Evolutionary conservation across 2,329 filamentous ascomycete genomes (phyloP).

Genomic region (Diaporthe destruens): DNA sequence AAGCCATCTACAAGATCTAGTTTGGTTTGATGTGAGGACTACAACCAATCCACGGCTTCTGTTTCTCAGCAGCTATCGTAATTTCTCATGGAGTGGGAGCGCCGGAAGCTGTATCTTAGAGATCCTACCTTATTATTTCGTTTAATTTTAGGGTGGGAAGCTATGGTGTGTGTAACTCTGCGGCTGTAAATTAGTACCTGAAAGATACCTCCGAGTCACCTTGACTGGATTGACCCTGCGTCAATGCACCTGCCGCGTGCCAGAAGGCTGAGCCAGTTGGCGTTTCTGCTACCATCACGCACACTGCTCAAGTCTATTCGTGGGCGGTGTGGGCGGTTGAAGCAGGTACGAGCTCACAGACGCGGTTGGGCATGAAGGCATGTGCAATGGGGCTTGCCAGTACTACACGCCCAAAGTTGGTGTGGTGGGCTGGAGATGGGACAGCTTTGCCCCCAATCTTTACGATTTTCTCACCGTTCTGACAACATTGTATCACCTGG

Average conservation of each 20-base stretch:
- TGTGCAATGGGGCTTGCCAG: constrained; percentile 1
- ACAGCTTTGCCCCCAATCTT: constrained; percentile 1
- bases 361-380: constrained; percentile 20
- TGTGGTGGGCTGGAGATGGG: constrained; percentile 6
- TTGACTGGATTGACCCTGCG: constrained; percentile 4
- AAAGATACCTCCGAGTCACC: not conserved
- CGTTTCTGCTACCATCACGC: constrained; percentile 21
- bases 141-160: too few species aligned
- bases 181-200: not conserved
- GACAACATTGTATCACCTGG: constrained; percentile 30
- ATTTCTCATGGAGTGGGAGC: not conserved
- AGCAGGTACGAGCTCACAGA: constrained; percentile 12
- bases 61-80: not conserved
- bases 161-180: not conserved
- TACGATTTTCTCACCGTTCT: constrained; percentile 13
- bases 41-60: not conserved
- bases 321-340: constrained; percentile 1
- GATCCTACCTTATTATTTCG: too few species aligned
- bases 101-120: not conserved
- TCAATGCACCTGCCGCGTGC: constrained; percentile 19
- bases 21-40: not conserved
- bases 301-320: not conserved
- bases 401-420: constrained; percentile 18
- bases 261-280: constrained; percentile 27
- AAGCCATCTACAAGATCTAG: not conserved